These are phyloP conservation scores for Clonostachys chloroleuca DNA, from an alignment of 2,329 filamentous ascomycete species.

Conservation along the genomic window DNA sequence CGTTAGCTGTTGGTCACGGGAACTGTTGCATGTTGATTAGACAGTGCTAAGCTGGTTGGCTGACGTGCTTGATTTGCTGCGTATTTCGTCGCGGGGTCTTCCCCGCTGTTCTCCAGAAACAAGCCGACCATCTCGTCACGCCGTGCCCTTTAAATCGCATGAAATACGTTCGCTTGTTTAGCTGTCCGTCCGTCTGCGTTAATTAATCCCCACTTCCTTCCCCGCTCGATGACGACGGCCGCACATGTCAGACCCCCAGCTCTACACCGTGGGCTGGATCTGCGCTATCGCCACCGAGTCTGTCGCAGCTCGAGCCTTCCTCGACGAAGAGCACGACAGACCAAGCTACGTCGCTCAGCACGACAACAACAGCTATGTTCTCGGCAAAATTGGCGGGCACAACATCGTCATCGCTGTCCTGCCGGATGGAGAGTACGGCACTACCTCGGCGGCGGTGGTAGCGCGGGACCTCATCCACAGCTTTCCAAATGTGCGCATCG, in stretches of 20 bases:
- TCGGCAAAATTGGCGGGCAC: constrained; percentile 21
- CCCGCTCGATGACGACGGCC: too few relatives aligned
- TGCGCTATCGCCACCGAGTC: constrained; percentile 30
- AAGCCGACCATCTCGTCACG: too few relatives aligned
- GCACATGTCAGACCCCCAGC: neutral
- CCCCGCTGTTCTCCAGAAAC: too few relatives aligned
- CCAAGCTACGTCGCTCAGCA: constrained; percentile 1
- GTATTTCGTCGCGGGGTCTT: too few relatives aligned
- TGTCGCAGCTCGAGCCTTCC: constrained; percentile 27
- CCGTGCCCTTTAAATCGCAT: too few relatives aligned
- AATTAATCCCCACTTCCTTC: too few relatives aligned
- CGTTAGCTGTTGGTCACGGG: too few relatives aligned
- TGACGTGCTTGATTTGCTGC: too few relatives aligned
- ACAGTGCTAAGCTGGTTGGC: too few relatives aligned
- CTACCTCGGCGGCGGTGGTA: constrained; percentile 13
- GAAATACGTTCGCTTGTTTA: too few relatives aligned
- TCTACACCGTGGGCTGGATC: constrained; percentile 37
- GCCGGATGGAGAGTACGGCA: constrained; percentile 16
- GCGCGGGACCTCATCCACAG: constrained; percentile 17
- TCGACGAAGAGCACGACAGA: constrained; percentile 21
- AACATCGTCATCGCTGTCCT: constrained; percentile 27
- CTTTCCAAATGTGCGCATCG: constrained; percentile 19
- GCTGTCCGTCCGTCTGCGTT: too few relatives aligned
- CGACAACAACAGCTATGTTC: constrained; percentile 15
- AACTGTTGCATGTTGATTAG: too few relatives aligned